Conservation (phyloP, 2,329 filamentous ascomycete species). For the Diaporthe nobilis region DNA sequence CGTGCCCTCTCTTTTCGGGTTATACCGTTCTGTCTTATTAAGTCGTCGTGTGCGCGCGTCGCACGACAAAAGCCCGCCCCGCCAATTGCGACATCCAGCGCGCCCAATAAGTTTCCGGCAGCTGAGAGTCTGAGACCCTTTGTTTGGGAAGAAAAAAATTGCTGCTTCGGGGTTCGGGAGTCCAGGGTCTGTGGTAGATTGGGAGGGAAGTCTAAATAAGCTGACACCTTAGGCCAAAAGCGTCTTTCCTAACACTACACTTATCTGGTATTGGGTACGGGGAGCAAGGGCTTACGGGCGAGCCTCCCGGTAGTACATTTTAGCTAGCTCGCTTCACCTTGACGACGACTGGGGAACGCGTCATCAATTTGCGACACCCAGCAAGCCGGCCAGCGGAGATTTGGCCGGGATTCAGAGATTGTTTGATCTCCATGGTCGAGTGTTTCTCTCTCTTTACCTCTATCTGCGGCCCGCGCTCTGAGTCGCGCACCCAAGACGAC, state of each 20-base stretch:
- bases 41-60: slow-evolving; percentile 13
- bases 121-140: slow-evolving; percentile 5
- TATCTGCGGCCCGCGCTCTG: background rate
- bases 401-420: slow-evolving; percentile 13
- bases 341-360: slow-evolving; percentile 25
- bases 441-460: background rate
- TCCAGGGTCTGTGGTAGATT: slow-evolving; percentile 8
- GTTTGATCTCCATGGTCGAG: slow-evolving; percentile 20
- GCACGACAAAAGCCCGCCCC: slow-evolving; percentile 2
- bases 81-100: background rate
- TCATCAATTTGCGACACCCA: slow-evolving; percentile 13
- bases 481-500: slow-evolving; percentile 14
- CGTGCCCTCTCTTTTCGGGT: background rate
- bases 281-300: background rate
- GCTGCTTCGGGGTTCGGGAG: background rate
- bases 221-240: slow-evolving; percentile 21
- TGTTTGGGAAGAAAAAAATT: background rate
- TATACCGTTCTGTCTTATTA: slow-evolving; percentile 27
- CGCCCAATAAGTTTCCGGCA: slow-evolving; percentile 5
- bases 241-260: background rate
- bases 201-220: background rate
- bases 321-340: slow-evolving; percentile 25
- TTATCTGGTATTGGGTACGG: background rate
- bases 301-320: background rate
- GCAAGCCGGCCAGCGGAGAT: slow-evolving; percentile 2